Base-by-base conservation (phyloP, 768 basidiomycete genomes). In the Lyophyllum decastes region DNA sequence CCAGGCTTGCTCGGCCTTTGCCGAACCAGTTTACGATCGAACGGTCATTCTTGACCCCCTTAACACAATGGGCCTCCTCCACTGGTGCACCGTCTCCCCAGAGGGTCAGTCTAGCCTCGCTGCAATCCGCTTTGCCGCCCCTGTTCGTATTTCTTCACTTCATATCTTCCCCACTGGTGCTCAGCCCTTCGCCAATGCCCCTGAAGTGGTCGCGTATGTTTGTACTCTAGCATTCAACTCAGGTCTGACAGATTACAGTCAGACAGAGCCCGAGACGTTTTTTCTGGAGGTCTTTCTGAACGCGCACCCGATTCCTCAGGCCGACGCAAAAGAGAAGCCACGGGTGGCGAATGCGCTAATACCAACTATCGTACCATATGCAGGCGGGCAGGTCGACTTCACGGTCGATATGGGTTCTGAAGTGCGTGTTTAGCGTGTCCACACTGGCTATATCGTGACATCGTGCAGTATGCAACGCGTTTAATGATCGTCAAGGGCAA, bases 401-500 rank as follows among this genome's bases (percentile, higher is more conserved):
- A 61, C 69, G 4, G 82, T 93, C 16, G 82, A 89, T 58, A 87
- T 92, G 87, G 86, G 86, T 35, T 48, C 68, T 9, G 88, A 92
- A 72, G 92, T 85, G 63, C 54, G 82, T 74, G 43, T 9, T 48
- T 44, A 9, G 17, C 22, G 12, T 44, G 22, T 35, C 8, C 22
- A 53, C 21, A 24, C 34, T 7, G 14, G 30, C 24, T 53, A 16
- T 16, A 19, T 38, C 38, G 33, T 59, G 30, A 38, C 17, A 11
- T 11, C 44, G 16, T 35, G 17, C 67, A 90, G 88, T 85, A 82
- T 68, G 82, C 86, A 3, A 91, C 90, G 21, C 86, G 91, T 44
- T 76, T 93, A 27, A 86, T 94, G 81, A 89, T 93, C 56, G 78
- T 94, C 60, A 87, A 86, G 65, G 92, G 91, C n/a, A 75, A 82